A percentile compares a stretch with the other conserved stretches of the same genome.
Evolutionary conservation across 116 monocot genomes (phyloP).

Genomic region (Phalaenopsis hybrid): DNA sequence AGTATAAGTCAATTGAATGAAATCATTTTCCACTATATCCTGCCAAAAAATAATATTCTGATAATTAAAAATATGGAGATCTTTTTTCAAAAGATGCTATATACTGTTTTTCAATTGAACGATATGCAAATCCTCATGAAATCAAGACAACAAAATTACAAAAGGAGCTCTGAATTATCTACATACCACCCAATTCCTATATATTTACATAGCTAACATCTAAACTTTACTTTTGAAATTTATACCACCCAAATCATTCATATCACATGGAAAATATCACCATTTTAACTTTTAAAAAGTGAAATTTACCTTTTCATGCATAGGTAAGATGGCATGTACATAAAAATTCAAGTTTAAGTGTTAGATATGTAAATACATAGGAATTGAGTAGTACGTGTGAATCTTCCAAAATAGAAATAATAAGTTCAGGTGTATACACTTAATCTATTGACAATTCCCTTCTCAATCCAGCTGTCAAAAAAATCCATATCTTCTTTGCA

Average conservation of each 20-base stretch:
- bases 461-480: conserved; percentile 96
- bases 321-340: too few relatives aligned
- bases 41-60: conserved; percentile 18
- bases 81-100: not conserved
- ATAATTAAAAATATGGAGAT: not conserved
- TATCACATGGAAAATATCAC: too few relatives aligned
- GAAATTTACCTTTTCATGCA: too few relatives aligned
- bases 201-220: not conserved
- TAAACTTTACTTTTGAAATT: too few relatives aligned
- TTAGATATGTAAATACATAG: too few relatives aligned
- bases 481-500: conserved; percentile 99
- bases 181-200: not conserved
- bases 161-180: not conserved
- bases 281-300: too few relatives aligned
- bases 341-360: too few relatives aligned
- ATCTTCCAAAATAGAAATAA: not conserved
- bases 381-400: too few relatives aligned
- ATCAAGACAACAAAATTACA: not conserved
- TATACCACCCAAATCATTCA: too few relatives aligned
- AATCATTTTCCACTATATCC: conserved; percentile 89
- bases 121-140: not conserved
- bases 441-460: conserved; percentile 76
- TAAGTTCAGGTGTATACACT: conserved; percentile 30
- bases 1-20: conserved; percentile 84
- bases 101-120: not conserved